These are phyloP conservation scores for Trichoderma sp. DNA, from an alignment of 2,329 filamentous ascomycete species.

Conservation along the genomic window DNA sequence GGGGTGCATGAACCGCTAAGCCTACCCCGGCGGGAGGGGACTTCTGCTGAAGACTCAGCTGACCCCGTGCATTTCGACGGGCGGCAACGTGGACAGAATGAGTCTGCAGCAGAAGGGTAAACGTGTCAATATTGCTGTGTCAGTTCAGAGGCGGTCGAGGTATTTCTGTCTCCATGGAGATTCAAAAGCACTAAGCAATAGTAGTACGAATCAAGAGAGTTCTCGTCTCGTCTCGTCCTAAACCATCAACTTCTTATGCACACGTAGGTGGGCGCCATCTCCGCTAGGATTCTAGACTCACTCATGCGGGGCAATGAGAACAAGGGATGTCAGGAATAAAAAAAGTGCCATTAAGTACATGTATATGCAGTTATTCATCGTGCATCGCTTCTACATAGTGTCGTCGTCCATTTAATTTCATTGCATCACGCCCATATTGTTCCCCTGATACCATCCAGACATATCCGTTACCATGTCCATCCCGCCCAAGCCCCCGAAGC, in stretches of 20 bases:
- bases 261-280: no score
- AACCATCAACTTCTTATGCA: no score
- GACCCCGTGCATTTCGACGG: not conserved
- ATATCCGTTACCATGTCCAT: constrained; percentile 4
- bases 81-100: not conserved
- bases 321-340: not conserved
- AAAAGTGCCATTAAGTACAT: not conserved
- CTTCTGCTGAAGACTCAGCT: constrained; percentile 4
- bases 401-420: not conserved
- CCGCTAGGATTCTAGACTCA: not conserved
- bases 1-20: constrained; percentile 24
- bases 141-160: no score
- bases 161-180: not conserved
- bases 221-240: no score
- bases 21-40: not conserved
- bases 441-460: constrained; percentile 17
- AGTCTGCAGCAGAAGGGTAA: not conserved
- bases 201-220: not conserved
- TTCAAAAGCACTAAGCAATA: not conserved
- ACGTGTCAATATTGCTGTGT: not conserved
- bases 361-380: not conserved
- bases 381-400: not conserved
- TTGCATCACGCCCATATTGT: constrained; percentile 9
- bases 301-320: not conserved
- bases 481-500: not conserved